Evolutionary conservation across 805 yeast genomes (phyloP).

Genomic region (Saccharomycopsis schoenii): DNA sequence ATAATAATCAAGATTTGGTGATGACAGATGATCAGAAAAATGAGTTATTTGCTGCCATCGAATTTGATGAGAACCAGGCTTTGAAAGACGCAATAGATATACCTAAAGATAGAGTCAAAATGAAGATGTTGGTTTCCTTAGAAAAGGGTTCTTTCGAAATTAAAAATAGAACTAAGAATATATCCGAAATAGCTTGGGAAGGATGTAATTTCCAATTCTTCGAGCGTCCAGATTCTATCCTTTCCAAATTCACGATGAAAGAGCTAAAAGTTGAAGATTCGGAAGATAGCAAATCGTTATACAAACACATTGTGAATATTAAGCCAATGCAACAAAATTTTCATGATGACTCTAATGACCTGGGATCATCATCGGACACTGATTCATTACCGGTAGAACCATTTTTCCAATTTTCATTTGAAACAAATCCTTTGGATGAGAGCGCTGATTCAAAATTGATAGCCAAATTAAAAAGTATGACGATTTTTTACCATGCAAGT

Average conservation of each 20-base stretch:
- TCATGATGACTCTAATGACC: conserved; percentile 21
- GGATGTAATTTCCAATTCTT: conserved; percentile 66
- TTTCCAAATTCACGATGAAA: conserved; percentile 61
- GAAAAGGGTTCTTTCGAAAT: conserved; percentile 71
- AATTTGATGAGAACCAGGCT: conserved; percentile 60
- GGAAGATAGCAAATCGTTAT: conserved; percentile 55
- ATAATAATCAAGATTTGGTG: conserved; percentile 26
- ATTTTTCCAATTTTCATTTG: conserved; percentile 74
- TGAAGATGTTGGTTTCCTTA: conserved; percentile 58
- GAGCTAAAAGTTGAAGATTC: conserved; percentile 87
- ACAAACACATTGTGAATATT: conserved; percentile 80
- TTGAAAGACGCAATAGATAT: conserved; percentile 45
- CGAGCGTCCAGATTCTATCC: conserved; percentile 72
- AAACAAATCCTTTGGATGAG: conserved; percentile 75
- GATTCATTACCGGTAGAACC: conserved; percentile 34
- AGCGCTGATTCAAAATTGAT: conserved; percentile 71
- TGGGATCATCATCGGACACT: not conserved
- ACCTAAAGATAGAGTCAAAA: conserved; percentile 64
- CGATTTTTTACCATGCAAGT: conserved; percentile 78
- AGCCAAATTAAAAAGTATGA: conserved; percentile 75
- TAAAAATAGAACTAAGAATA: conserved; percentile 28
- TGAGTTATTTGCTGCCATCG: conserved; percentile 89
- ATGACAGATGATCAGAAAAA: conserved; percentile 81
- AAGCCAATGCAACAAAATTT: conserved; percentile 45
- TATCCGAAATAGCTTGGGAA: conserved; percentile 76